These are phyloP conservation scores for Glomus cerebriforme DNA, from an alignment of 192 early-diverging fungal genomes.

Conservation along the genomic window DNA sequence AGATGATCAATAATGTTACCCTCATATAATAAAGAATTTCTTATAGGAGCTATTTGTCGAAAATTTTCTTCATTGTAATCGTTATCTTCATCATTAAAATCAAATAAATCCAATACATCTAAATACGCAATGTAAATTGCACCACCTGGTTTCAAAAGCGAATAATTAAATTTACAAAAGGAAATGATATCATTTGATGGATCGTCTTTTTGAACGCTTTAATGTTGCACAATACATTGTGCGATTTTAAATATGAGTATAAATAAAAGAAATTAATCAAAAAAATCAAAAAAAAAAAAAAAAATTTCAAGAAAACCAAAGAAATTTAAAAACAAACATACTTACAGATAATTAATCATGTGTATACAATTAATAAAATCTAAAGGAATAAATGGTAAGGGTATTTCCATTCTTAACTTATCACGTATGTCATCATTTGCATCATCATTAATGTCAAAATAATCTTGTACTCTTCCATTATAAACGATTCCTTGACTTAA, in stretches of 20 bases:
- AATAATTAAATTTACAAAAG: not conserved
- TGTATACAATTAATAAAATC: slow-evolving; percentile 14
- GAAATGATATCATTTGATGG: not conserved
- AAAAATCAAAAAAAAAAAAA: too few relatives aligned
- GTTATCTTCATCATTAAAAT: not conserved
- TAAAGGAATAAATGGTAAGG: not conserved
- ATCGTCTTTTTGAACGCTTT: not conserved
- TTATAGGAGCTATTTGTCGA: too few relatives aligned
- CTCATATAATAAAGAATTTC: not conserved
- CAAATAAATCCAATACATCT: not conserved
- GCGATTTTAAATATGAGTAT: too few relatives aligned
- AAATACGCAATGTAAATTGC: not conserved
- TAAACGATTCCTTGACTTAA: slow-evolving; percentile 8
- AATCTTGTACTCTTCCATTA: slow-evolving; percentile 2
- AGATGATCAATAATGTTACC: slow-evolving; percentile 4
- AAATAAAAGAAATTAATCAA: too few relatives aligned
- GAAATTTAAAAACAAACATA: not conserved
- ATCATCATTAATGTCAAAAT: not conserved
- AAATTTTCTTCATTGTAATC: not conserved
- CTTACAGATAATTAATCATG: slow-evolving; percentile 7
- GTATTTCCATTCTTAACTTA: not conserved
- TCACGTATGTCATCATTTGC: too few relatives aligned
- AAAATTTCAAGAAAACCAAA: not conserved
- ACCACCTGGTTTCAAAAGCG: not conserved
- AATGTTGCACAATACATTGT: not conserved